These are phyloP conservation scores for Zalaria sp. DNA, from an alignment of 2,329 filamentous ascomycete species.

Conservation along the genomic window DNA sequence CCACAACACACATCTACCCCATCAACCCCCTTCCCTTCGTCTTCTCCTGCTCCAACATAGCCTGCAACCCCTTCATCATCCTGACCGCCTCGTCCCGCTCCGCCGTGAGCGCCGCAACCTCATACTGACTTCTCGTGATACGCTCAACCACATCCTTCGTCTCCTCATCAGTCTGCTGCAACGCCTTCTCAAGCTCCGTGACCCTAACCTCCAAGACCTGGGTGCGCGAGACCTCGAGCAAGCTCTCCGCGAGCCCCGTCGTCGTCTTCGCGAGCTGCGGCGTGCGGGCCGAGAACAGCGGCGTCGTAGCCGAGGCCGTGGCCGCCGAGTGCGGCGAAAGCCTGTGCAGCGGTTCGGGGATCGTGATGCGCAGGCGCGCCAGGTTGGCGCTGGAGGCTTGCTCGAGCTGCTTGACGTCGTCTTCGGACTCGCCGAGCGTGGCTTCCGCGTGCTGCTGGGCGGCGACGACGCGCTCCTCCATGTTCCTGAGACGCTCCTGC, in stretches of 20 bases:
- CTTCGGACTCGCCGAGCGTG: slow-evolving; percentile 68
- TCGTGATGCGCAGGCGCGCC: slow-evolving; percentile 51
- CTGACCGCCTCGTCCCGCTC: slow-evolving; percentile 61
- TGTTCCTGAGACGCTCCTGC: slow-evolving; percentile 61
- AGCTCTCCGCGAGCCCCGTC: slow-evolving; percentile 34
- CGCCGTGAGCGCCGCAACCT: slow-evolving; percentile 65
- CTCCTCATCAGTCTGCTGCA: slow-evolving; percentile 60
- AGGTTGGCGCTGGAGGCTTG: slow-evolving; percentile 68
- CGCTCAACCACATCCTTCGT: slow-evolving; percentile 73
- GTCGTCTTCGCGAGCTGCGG: slow-evolving; percentile 48
- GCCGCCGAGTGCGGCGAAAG: slow-evolving; percentile 32
- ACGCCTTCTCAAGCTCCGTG: slow-evolving; percentile 68
- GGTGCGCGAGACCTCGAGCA: slow-evolving; percentile 46
- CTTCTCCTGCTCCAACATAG: slow-evolving; percentile 49
- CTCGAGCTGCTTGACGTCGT: slow-evolving; percentile 62
- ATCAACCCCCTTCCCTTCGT: slow-evolving; percentile 41
- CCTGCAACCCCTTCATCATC: slow-evolving; percentile 56
- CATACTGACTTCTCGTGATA: slow-evolving; percentile 73
- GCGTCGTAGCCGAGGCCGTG: background rate
- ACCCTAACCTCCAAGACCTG: slow-evolving; percentile 65
- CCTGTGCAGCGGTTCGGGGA: slow-evolving; percentile 33
- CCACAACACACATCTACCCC: slow-evolving; percentile 3
- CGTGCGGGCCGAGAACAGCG: slow-evolving; percentile 40
- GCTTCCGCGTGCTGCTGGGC: slow-evolving; percentile 83
- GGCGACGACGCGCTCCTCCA: slow-evolving; percentile 72